Percentiles rank a stretch among this genome's conserved stretches.
Evolutionary conservation across 83 land plant genomes (phyloP).

Genomic region (Larix sibirica): DNA sequence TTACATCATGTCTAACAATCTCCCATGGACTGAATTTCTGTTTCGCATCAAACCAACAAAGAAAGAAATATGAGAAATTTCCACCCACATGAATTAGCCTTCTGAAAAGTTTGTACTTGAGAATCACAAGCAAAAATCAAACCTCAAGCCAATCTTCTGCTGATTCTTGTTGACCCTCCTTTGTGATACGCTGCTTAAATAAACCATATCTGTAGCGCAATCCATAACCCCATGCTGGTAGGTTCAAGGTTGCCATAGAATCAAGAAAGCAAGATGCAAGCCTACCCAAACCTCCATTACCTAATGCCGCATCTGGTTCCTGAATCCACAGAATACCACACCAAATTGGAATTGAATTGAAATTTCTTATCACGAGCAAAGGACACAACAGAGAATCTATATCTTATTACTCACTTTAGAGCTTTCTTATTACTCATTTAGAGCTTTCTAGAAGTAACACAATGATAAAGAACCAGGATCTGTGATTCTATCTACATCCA

Average conservation of each 20-base stretch:
- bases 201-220: conserved; percentile 92
- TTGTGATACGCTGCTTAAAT: conserved; percentile 75
- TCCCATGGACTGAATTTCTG: conserved; percentile 96
- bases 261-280: conserved; percentile 97
- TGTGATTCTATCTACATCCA: background rate
- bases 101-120: background rate
- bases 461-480: background rate
- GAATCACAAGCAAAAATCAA: background rate
- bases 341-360: background rate
- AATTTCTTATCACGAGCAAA: background rate
- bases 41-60: conserved; percentile 16
- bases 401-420: background rate
- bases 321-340: conserved; percentile 13
- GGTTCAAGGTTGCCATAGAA: conserved; percentile 93
- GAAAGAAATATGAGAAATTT: background rate
- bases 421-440: background rate
- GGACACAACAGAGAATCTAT: conserved; percentile 2
- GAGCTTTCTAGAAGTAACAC: background rate
- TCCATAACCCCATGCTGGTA: conserved; percentile 99
- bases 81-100: background rate
- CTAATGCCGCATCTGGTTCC: conserved; percentile 90
- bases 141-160: conserved; percentile 99
- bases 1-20: conserved; percentile 84
- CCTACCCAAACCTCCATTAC: conserved; percentile 97
- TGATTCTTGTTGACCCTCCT: conserved; percentile 88